These are phyloP conservation scores for Setaria viridis DNA, from an alignment of 202 grass and related monocot species.

Conservation along the genomic window DNA sequence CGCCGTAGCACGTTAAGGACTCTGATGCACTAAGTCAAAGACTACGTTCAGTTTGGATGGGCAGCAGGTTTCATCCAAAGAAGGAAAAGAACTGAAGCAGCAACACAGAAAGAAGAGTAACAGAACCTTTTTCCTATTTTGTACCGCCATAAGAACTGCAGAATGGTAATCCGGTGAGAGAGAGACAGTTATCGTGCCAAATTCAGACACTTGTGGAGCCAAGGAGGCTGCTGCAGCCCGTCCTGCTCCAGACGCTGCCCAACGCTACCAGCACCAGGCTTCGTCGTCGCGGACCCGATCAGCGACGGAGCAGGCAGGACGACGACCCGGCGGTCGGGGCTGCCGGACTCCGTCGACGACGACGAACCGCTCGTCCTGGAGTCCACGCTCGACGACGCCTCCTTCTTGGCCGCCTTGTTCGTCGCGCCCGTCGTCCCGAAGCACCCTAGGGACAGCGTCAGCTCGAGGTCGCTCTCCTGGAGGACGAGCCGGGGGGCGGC, in stretches of 20 bases:
- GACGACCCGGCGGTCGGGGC: background rate
- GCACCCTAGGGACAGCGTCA: conserved; percentile 70
- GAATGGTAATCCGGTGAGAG: conserved; percentile 1
- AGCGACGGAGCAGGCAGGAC: background rate
- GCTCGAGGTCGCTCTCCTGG: conserved; percentile 64
- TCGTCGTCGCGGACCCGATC: background rate
- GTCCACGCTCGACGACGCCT: conserved; percentile 45
- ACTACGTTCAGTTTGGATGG: background rate
- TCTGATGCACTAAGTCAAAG: background rate
- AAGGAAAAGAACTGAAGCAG: background rate
- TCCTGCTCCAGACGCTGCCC: conserved; percentile 47
- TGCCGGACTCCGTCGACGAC: conserved; percentile 60
- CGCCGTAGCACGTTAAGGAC: background rate
- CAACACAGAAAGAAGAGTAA: background rate
- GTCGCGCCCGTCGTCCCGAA: background rate
- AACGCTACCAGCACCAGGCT: background rate
- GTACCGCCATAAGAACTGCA: background rate
- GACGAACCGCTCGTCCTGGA: conserved; percentile 61
- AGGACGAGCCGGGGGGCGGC: conserved; percentile 29
- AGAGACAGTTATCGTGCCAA: conserved; percentile 38
- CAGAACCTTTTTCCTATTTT: background rate
- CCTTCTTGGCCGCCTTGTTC: conserved; percentile 5
- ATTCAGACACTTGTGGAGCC: conserved; percentile 58
- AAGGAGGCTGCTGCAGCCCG: conserved; percentile 48
- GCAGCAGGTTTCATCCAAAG: background rate